Base-by-base conservation (phyloP, 2,329 filamentous ascomycete genomes). In the Fusarium sterilihyphosum region DNA sequence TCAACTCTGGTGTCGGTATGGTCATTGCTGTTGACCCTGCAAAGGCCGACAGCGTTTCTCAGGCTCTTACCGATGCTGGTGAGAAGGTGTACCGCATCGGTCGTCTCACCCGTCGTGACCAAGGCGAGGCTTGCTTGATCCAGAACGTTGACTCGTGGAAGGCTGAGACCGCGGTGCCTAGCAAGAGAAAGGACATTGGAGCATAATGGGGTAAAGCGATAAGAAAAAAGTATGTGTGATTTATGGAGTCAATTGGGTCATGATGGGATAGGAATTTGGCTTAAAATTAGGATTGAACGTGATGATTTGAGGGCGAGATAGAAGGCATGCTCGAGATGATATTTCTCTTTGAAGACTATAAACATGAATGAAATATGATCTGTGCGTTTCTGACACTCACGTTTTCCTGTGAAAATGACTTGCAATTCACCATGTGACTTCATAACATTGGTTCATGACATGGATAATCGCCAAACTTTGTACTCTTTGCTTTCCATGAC, bases 1-100 rank as follows among this genome's bases (percentile, higher is more conserved):
- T 98, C 89, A 99, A 99, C 86, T 95, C 93, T 13, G 96, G 96
- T 58, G 86, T 99, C 50, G 96, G 96, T 53, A 98, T 99, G 95
- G 93, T 98, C 11, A 87, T 95, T 37, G 94, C 95, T 10, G 94
- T 98, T 6, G 89, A 89, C 35, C 85, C 88, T 64, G 87, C 85
- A 40, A 88, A 93, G 75, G 93, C 87, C 4, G 87, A 89, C 11
- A 85, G 87, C 43, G 91, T 94, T 5, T 86, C 86, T 26, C 83
- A 86, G 60, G 85, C 89, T 50, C 85, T 98, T 29, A 86, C 91
- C 78, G 86, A 85, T 33, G 87, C 89, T 22, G 75, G 74, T 4
- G 95, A 98, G 87, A 92, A 86, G 67, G 94, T 97, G 8, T 94
- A 89, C 80, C 88, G 85, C 33, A 91, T 98, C 70, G 96, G 96